phyloP scores from a whole-genome alignment of 2,329 filamentous ascomycete genomes.

The Fusarium compactum region DNA sequence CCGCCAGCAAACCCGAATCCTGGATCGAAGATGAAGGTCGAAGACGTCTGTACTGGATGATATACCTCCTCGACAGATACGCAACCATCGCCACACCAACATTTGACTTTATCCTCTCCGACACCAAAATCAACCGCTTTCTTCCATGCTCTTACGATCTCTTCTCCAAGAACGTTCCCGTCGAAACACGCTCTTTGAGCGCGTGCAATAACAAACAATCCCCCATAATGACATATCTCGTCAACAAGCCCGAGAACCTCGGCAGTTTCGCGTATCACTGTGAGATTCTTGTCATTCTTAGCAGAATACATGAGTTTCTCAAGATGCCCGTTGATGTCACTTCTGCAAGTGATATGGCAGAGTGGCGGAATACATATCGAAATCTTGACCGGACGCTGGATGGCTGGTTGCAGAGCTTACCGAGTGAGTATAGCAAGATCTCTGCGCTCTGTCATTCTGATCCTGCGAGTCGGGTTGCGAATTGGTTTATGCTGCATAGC shows the following conservation, averaged over 20 bases:
- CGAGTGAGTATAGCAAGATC: slow-evolving; percentile 60
- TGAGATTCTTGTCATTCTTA: slow-evolving; percentile 58
- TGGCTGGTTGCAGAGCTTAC: slow-evolving; percentile 57
- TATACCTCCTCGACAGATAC: slow-evolving; percentile 59
- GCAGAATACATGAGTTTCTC: slow-evolving; percentile 58
- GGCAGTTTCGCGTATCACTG: slow-evolving; percentile 61
- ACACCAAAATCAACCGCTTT: slow-evolving; percentile 55
- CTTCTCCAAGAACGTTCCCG: slow-evolving; percentile 58
- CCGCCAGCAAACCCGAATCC: slow-evolving; percentile 53
- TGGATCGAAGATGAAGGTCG: slow-evolving; percentile 61
- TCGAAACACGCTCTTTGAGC: slow-evolving; percentile 55
- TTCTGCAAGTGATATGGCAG: slow-evolving; percentile 54
- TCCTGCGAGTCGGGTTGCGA: slow-evolving; percentile 59
- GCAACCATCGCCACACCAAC: slow-evolving; percentile 57
- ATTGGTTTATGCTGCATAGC: slow-evolving; percentile 61
- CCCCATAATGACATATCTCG: slow-evolving; percentile 42
- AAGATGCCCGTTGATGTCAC: slow-evolving; percentile 56
- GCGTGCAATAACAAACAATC: slow-evolving; percentile 45
- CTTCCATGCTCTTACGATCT: slow-evolving; percentile 60
- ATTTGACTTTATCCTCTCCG: slow-evolving; percentile 58
- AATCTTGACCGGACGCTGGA: slow-evolving; percentile 56
- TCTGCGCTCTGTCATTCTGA: slow-evolving; percentile 60
- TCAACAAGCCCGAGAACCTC: slow-evolving; percentile 57
- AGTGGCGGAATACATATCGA: slow-evolving; percentile 57
- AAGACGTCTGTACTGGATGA: slow-evolving; percentile 59